Evolutionary conservation across 805 yeast species (phyloP).

Genomic region (Wickerhamiella sorbophila): DNA sequence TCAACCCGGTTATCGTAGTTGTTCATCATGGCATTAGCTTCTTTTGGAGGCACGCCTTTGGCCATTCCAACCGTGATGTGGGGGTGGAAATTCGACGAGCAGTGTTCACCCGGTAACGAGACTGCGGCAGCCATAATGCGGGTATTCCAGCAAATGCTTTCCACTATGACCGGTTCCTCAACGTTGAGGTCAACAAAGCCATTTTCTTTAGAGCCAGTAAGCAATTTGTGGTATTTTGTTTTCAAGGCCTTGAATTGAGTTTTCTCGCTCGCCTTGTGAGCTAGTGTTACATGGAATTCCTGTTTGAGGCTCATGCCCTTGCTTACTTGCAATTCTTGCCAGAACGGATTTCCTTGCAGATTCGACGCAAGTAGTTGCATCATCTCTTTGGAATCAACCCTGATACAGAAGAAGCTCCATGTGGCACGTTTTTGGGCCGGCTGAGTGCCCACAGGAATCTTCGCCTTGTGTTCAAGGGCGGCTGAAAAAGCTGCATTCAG

Average conservation of each 20-base stretch:
- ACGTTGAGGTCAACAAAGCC: neutral
- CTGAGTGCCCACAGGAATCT: conserved; percentile 17
- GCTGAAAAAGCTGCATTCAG: conserved; percentile 34
- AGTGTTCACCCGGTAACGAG: conserved; percentile 19
- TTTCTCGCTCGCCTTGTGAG: conserved; percentile 14
- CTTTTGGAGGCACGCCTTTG: conserved; percentile 33
- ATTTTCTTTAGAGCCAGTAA: neutral
- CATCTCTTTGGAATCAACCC: conserved; percentile 17
- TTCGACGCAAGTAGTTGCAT: conserved; percentile 15
- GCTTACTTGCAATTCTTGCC: conserved; percentile 7
- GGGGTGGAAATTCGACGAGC: conserved; percentile 32
- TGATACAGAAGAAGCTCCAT: conserved; percentile 32
- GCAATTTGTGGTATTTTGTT: conserved; percentile 1
- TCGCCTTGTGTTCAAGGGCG: conserved; percentile 45
- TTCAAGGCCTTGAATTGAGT: conserved; percentile 3
- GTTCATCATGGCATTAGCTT: conserved; percentile 34
- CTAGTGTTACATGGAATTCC: conserved; percentile 25
- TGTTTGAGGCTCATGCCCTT: conserved; percentile 7
- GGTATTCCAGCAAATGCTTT: conserved; percentile 36
- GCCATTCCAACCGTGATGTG: conserved; percentile 68
- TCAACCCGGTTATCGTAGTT: neutral
- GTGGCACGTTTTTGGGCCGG: conserved; percentile 10
- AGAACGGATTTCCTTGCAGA: conserved; percentile 8
- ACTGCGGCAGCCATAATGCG: conserved; percentile 43
- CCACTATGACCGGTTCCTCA: conserved; percentile 17